A percentile compares a stretch with the other conserved stretches of the same genome.
Evolutionary conservation across 208 protist species (phyloP).

Genomic region (Trypanosoma avium): DNA sequence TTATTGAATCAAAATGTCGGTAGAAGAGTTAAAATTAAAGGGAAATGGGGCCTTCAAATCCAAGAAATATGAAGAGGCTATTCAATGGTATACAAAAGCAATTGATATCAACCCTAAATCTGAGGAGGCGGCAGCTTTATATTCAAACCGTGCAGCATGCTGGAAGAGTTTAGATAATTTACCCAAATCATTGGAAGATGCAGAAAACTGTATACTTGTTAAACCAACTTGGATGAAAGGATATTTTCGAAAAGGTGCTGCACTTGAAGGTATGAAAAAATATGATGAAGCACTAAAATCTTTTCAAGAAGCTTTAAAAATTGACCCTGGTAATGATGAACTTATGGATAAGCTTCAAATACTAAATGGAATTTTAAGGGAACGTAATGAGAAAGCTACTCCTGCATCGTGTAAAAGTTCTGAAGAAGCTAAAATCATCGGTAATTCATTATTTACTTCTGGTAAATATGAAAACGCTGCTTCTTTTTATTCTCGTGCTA

Average conservation of each 20-base stretch:
- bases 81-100: conserved; percentile 91
- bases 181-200: conserved; percentile 70
- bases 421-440: conserved; percentile 84
- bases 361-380: conserved; percentile 64
- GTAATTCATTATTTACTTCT: conserved; percentile 87
- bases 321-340: conserved; percentile 79
- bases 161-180: conserved; percentile 78
- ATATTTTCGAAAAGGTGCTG: conserved; percentile 84
- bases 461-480: conserved; percentile 90
- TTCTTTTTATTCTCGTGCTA: conserved; percentile 88
- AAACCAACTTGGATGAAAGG: conserved; percentile 91
- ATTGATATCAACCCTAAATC: conserved; percentile 72
- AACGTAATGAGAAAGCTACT: conserved; percentile 84
- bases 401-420: conserved; percentile 73
- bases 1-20: conserved; percentile 51
- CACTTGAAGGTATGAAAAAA: conserved; percentile 65
- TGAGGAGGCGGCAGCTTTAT: conserved; percentile 78
- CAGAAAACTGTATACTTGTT: conserved; percentile 84
- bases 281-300: conserved; percentile 83
- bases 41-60: conserved; percentile 91
- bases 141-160: conserved; percentile 90
- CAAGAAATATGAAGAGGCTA: conserved; percentile 85
- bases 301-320: conserved; percentile 75
- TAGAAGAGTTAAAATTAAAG: conserved; percentile 83
- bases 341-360: conserved; percentile 69